phyloP scores from a whole-genome alignment of 306 rosid genomes.

The Carpinus fangiana region DNA sequence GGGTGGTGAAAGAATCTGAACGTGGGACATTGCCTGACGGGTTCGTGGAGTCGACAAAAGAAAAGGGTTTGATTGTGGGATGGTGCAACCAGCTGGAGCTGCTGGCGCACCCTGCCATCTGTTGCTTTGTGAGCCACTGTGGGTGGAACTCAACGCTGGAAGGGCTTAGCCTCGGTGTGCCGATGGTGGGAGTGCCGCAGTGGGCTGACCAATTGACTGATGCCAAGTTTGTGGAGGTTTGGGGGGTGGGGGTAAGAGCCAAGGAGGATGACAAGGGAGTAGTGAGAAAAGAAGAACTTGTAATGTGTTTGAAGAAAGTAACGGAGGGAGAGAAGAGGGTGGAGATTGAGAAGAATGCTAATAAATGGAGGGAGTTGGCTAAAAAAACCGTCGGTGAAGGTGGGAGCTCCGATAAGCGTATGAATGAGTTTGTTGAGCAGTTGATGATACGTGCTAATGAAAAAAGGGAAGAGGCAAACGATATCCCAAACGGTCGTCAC shows the following conservation, averaged over 20 bases:
- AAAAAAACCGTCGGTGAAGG: conserved; percentile 49
- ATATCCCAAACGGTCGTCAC: conserved; percentile 6
- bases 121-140: conserved; percentile 64
- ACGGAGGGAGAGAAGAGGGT: conserved; percentile 52
- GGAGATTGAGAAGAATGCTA: conserved; percentile 41
- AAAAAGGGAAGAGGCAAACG: conserved; percentile 23
- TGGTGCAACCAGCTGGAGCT: conserved; percentile 70
- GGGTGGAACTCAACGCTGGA: conserved; percentile 77
- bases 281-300: conserved; percentile 50
- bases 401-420: conserved; percentile 46
- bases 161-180: conserved; percentile 62
- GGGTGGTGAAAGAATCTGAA: conserved; percentile 50
- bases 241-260: conserved; percentile 61
- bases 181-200: conserved; percentile 63
- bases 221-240: conserved; percentile 58
- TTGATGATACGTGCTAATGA: conserved; percentile 28
- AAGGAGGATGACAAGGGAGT: conserved; percentile 55
- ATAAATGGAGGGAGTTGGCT: conserved; percentile 47
- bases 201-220: conserved; percentile 68
- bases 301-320: conserved; percentile 44
- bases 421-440: conserved; percentile 42
- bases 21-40: conserved; percentile 39
- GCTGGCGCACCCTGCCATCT: conserved; percentile 48
- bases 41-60: conserved; percentile 28
- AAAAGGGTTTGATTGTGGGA: conserved; percentile 41